Conservation (phyloP, 106 monocot species). For the Acanthochlamys bracteata region DNA sequence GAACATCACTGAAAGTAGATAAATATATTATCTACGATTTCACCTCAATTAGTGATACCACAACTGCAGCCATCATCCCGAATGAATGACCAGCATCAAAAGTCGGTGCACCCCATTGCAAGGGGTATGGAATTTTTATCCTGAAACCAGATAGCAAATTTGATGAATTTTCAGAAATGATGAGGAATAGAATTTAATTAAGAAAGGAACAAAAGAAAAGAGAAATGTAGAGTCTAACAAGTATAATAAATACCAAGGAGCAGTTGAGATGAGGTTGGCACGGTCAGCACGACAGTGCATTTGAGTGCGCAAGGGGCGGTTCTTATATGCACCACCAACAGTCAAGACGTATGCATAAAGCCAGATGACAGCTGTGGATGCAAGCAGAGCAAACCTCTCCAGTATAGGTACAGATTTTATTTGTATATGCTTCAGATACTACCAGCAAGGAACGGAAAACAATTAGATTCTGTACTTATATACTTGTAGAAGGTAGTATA, state of each 20-base stretch:
- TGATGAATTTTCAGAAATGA: background rate
- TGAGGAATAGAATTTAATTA: background rate
- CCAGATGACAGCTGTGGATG: constrained; percentile 62
- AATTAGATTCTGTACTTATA: background rate
- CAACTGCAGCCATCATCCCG: constrained; percentile 95
- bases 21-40: background rate
- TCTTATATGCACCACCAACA: constrained; percentile 70
- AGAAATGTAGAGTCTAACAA: no score
- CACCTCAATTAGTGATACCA: constrained; percentile 88
- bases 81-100: constrained; percentile 88
- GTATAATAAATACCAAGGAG: constrained; percentile 49
- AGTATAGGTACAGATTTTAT: constrained; percentile 47
- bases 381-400: constrained; percentile 73
- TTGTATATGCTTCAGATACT: constrained; percentile 81
- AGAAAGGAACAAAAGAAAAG: no score
- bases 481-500: no score
- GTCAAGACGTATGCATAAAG: constrained; percentile 74
- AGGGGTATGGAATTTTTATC: constrained; percentile 88
- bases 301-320: constrained; percentile 59
- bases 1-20: background rate
- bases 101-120: constrained; percentile 96
- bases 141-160: constrained; percentile 14
- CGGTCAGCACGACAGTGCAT: constrained; percentile 69
- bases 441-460: no score
- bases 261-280: constrained; percentile 86